Evolutionary conservation across 768 basidiomycete genomes (phyloP), one percentile per base, ranked within the genome.

Genomic region (Crassisporium funariophilum): DNA sequence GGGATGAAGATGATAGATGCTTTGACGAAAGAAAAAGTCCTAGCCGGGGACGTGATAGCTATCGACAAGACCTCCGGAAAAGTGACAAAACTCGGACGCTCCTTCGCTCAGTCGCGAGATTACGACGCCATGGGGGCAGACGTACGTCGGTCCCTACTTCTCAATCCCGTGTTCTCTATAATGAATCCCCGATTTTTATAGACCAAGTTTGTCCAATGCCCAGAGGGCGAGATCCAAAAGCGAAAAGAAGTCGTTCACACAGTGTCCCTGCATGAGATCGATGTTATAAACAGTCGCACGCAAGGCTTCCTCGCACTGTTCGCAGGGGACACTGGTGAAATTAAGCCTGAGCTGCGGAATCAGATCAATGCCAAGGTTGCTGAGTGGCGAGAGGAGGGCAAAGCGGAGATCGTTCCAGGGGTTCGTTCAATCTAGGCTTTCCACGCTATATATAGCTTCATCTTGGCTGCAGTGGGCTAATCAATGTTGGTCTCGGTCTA

Each of bases 91-190:
- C 82, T 98, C 12, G 95, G 95, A 7, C 80, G 97, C 25, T 95
- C 93, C 8, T 97, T 97, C 67, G 92, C 97, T n/a, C 78, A 95
- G 50, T 95, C 94, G 39, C 79, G 95, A 63, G 95, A 98, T 60
- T 99, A 98, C 62, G 97, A 98, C 66, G 97, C 95, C 25, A 97
- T 98, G 91, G 95, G 97, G 44, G 95, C 95, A 48, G 97, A 99
- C 64, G 95, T 97, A 66, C 55, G 89, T 78, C 13, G 25, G 2
- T 36, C 47, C 38, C 45, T 42, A 23, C 33, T n/a, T 41, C 33
- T 29, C n/a, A n/a, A n/a, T n/a, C n/a, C n/a, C n/a, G n/a, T n/a
- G n/a, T n/a, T n/a, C n/a, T n/a, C n/a, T n/a, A n/a, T n/a, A n/a
- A n/a, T n/a, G n/a, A n/a, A n/a, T n/a, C n/a, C n/a, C n/a, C n/a